Evolutionary conservation across 2,329 filamentous ascomycete genomes (phyloP).

Genomic region (Nemania sp.): DNA sequence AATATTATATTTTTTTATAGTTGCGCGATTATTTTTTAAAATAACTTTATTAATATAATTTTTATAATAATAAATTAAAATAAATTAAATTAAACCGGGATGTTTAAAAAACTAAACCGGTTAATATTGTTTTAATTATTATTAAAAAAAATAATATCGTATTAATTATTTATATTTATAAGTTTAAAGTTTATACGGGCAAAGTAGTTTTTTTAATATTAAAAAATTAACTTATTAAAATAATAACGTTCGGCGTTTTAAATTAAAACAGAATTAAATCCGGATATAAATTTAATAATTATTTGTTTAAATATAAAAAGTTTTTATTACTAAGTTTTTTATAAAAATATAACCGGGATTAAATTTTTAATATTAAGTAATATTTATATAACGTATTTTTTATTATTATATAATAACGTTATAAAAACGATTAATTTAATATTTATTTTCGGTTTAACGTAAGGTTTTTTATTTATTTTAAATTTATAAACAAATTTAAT

Average conservation of each 20-base stretch:
- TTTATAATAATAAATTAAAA: not conserved
- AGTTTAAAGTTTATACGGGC: not conserved
- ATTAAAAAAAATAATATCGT: not conserved
- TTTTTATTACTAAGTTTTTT: not conserved
- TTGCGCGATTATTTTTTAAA: too few species aligned
- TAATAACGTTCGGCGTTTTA: not conserved
- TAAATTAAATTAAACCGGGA: not conserved
- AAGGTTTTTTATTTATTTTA: too few species aligned
- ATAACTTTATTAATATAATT: too few species aligned
- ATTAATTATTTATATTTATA: not conserved
- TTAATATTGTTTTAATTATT: not conserved
- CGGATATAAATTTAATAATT: not conserved
- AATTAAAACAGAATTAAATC: not conserved
- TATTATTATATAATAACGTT: not conserved
- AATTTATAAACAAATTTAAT: not conserved
- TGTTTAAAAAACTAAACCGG: not conserved
- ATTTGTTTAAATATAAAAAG: not conserved
- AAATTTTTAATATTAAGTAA: not conserved
- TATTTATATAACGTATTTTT: not conserved
- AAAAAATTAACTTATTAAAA: not conserved
- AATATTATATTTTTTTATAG: too few species aligned
- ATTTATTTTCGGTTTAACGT: not conserved
- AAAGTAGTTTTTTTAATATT: not conserved
- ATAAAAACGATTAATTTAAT: not conserved
- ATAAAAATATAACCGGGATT: not conserved